Conservation (phyloP, 164 flowering plant species). For the Vitis rupestris region DNA sequence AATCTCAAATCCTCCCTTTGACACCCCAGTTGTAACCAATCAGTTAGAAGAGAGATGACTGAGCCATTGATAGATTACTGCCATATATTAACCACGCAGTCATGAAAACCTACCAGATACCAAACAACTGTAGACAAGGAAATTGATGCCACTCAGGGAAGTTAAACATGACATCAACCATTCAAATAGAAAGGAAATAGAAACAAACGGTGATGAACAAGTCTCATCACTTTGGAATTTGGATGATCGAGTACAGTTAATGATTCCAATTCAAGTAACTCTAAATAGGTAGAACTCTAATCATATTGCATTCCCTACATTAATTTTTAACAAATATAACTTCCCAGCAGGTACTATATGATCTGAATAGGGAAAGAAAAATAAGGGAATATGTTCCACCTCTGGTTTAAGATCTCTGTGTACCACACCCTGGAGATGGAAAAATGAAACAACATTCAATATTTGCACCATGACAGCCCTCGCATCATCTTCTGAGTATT, state of each 20-base stretch:
- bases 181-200: too few species aligned
- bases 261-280: not conserved
- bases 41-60: too few species aligned
- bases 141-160: too few species aligned
- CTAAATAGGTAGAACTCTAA: not conserved
- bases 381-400: constrained; percentile 37
- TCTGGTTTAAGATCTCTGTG: constrained; percentile 98
- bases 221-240: not conserved
- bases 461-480: constrained; percentile 82
- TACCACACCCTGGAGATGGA: constrained; percentile 96
- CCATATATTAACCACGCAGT: too few species aligned
- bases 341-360: not conserved
- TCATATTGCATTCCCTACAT: too few species aligned
- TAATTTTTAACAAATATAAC: not conserved
- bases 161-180: too few species aligned
- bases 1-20: too few species aligned
- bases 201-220: too few species aligned
- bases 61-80: too few species aligned
- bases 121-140: too few species aligned
- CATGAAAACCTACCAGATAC: too few species aligned
- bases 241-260: not conserved
- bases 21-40: too few species aligned
- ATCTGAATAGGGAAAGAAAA: not conserved
- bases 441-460: constrained; percentile 77
- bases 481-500: constrained; percentile 91